Conservation (phyloP, 2,329 filamentous ascomycete genomes). For the Elsinoe arachidis region DNA sequence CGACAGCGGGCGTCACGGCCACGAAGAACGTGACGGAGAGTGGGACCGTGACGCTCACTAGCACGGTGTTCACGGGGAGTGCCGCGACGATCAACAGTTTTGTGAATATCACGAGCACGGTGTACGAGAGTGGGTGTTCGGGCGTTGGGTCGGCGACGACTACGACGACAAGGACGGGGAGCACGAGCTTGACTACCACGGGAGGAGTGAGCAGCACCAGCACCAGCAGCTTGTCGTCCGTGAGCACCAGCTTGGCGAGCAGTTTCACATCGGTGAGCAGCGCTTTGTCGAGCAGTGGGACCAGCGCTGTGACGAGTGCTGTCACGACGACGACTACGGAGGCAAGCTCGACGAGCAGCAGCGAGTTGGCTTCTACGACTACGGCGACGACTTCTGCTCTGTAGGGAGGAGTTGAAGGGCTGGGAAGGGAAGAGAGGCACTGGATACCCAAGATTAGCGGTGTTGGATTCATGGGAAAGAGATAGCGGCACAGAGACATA, state of each 20-base stretch:
- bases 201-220: not conserved
- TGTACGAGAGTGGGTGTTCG: not conserved
- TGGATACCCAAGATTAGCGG: not conserved
- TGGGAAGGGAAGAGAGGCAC: not conserved
- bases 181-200: not conserved
- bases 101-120: not conserved
- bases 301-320: not conserved
- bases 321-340: not conserved
- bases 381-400: not conserved
- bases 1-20: not conserved
- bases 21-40: not conserved
- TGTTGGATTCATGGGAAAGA: not conserved
- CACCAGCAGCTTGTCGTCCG: not conserved
- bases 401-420: not conserved
- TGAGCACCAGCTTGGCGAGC: not conserved
- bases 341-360: not conserved
- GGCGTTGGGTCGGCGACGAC: not conserved
- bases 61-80: not conserved
- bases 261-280: too few relatives aligned
- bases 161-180: not conserved
- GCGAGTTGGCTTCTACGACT: not conserved
- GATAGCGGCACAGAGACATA: not conserved
- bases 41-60: not conserved
- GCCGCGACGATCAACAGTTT: slow-evolving; percentile 1
- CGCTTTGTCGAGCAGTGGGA: not conserved